Base-by-base conservation (phyloP, 805 yeast genomes). In the Kuraishia ogatae region DNA sequence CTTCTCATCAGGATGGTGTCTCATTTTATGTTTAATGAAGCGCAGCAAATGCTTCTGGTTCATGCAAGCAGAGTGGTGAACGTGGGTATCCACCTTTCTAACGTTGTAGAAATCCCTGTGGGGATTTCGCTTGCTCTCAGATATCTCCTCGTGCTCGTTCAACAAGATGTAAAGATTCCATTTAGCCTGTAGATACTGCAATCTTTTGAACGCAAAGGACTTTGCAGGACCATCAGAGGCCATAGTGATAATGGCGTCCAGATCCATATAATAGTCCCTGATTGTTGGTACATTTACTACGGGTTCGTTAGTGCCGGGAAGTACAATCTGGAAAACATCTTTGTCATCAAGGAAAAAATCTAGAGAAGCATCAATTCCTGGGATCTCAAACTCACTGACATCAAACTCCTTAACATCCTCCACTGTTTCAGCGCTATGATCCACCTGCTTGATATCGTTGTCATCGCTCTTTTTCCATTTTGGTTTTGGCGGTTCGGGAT, bases 11-110 rank as follows among this genome's bases (percentile, higher is more conserved):
- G 96, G 92, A 51, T 76, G 74, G 57, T 89, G 88, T 73, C 93
- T 90, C 71, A 94, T 84, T 73, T 94, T 94, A 68, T 91, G 89
- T 71, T 94, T 94, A 70, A 94, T 94, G 69, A 89, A 94, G 64
- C 99, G 85, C 60, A 94, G 76, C 63, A 94, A 74, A 73, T 94
- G 99, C 71, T 94, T 94, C 72, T 94, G 99, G 66, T 96, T 96
- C 98, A 96, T 96, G 70, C 97, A 92, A 11, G 99, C 99, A 10
- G 97, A 89, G 69, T 96, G 99, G 69, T 94, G 99, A 63, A 94
- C 97, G 77, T 94, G 99, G 20, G 98, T 94, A 67, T 93, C 99
- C 46, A 94, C 97, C 68, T 93, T 93, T 73, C 98, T 83, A 50
- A 91, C 97, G 65, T 93, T 93, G 73, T 93, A 93, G 66, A 93